phyloP scores from a whole-genome alignment of 2,329 filamentous ascomycete genomes.

The Fusarium keratoplasticum region DNA sequence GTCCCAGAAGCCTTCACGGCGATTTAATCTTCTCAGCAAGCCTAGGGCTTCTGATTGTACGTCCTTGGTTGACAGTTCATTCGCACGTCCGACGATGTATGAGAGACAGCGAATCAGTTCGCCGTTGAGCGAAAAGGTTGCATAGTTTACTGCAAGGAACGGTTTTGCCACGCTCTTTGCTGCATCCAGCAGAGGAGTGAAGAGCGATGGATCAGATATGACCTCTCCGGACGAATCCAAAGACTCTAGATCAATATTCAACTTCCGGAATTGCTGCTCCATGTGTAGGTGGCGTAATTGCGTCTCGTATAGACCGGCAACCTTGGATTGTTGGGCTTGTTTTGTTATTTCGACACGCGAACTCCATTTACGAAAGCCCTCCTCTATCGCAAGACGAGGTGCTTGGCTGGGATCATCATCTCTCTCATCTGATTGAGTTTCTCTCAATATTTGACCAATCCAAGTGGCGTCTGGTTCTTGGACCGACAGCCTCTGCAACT shows the following conservation, averaged over 20 bases:
- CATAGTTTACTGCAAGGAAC: background rate
- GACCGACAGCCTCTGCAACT: background rate
- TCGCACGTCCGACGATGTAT: background rate
- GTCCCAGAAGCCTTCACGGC: background rate
- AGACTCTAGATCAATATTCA: background rate
- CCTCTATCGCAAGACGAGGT: background rate
- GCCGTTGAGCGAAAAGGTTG: background rate
- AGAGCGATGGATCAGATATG: background rate
- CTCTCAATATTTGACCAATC: background rate
- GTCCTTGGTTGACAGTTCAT: background rate
- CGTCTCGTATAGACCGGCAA: background rate
- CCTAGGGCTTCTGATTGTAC: background rate
- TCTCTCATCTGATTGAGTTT: background rate
- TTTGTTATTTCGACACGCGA: background rate
- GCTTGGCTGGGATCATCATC: background rate
- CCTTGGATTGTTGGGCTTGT: background rate
- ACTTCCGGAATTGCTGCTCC: background rate
- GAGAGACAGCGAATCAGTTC: background rate
- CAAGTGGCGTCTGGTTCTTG: background rate
- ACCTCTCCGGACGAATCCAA: background rate
- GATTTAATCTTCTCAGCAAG: background rate
- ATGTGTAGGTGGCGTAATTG: background rate
- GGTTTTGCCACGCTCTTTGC: background rate
- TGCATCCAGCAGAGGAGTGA: background rate
- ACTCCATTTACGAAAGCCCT: background rate